Base-by-base conservation (phyloP, 2,329 filamentous ascomycete species). In the Thermomyces lanuginosus region DNA sequence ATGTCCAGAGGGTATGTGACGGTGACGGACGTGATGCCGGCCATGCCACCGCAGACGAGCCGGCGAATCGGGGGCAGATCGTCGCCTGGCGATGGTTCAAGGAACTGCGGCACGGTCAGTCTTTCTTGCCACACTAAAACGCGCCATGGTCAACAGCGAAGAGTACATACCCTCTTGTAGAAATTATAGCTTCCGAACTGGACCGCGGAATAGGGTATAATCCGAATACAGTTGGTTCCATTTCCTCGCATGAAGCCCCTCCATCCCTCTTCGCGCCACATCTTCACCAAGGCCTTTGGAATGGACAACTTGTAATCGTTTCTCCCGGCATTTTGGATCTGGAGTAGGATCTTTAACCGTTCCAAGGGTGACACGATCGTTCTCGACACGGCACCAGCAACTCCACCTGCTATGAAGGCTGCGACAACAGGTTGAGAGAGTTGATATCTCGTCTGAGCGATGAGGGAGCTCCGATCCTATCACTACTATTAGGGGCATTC, bases 111-210 rank as follows among this genome's bases (percentile, higher is more conserved):
- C 7, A 20, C 18, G 18, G 10, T 20, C 10, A 20, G 18, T 10
- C 10, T 10, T 10, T 7, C 10, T 8, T 20, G 18, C 8, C 7
- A 20, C 18, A 10, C 18, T 8, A 10, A 20, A 10, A 20, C 7
- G 8, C 8, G 8, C 7, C 7, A 20, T 20, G 8, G 8, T 10
- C 7, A 20, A 20, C 18, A 20, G 10, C 10, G 10, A 23, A 20
- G 26, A 10, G 8, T 26, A 58, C 74, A 50, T 60, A 91, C 84
- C 59, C 73, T 69, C 56, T 92, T 93, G 59, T 98, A 98, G 40
- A 95, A 72, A 51, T 92, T 95, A 61, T 95, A 98, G 48, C 83
- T 91, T 41, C 86, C 86, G 54, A 98, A 98, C 48, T 98, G 89
- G 21, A 95, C 89, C 7, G 89, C 89, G 26, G 86, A 95, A 54